phyloP scores from a whole-genome alignment of 2,329 filamentous ascomycete species.

The Pseudogymnoascus sp. region DNA sequence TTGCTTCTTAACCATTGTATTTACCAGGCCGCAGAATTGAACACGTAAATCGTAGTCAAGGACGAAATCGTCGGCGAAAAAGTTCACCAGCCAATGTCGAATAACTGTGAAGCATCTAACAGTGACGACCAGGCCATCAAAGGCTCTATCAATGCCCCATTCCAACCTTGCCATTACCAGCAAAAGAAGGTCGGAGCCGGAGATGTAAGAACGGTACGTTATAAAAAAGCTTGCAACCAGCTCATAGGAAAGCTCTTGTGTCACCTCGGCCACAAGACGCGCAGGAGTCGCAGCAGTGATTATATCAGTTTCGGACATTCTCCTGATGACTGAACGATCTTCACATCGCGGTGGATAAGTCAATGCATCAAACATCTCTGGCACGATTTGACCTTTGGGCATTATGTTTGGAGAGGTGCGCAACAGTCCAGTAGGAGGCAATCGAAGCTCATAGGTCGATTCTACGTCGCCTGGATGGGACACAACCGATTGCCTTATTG shows the following conservation, averaged over 20 bases:
- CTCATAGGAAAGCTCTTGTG: slow-evolving; percentile 66
- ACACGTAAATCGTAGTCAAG: slow-evolving; percentile 65
- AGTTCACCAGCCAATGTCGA: slow-evolving; percentile 96
- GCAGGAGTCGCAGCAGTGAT: slow-evolving; percentile 87
- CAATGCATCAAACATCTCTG: slow-evolving; percentile 74
- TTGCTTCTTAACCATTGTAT: slow-evolving; percentile 34
- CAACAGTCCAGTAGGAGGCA: slow-evolving; percentile 14
- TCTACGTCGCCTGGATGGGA: slow-evolving; percentile 22
- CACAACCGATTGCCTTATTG: slow-evolving; percentile 1
- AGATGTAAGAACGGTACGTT: slow-evolving; percentile 83
- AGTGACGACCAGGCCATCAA: slow-evolving; percentile 90
- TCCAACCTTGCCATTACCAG: slow-evolving; percentile 78
- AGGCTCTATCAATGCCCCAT: slow-evolving; percentile 75
- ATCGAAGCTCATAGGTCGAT: slow-evolving; percentile 11
- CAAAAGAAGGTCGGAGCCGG: slow-evolving; percentile 66
- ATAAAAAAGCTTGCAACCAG: slow-evolving; percentile 96
- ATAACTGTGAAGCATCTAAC: slow-evolving; percentile 93
- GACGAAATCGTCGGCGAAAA: slow-evolving; percentile 92
- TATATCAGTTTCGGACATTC: slow-evolving; percentile 60
- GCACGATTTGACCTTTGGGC: slow-evolving; percentile 45
- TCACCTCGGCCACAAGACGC: slow-evolving; percentile 90
- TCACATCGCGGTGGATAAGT: slow-evolving; percentile 74
- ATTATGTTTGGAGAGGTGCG: slow-evolving; percentile 9
- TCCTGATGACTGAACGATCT: slow-evolving; percentile 74
- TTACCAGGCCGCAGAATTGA: slow-evolving; percentile 75